A percentile compares a stretch with the other conserved stretches of the same genome.
phyloP scores from a whole-genome alignment of 805 yeast genomes.

The Grigorovia humatica region DNA sequence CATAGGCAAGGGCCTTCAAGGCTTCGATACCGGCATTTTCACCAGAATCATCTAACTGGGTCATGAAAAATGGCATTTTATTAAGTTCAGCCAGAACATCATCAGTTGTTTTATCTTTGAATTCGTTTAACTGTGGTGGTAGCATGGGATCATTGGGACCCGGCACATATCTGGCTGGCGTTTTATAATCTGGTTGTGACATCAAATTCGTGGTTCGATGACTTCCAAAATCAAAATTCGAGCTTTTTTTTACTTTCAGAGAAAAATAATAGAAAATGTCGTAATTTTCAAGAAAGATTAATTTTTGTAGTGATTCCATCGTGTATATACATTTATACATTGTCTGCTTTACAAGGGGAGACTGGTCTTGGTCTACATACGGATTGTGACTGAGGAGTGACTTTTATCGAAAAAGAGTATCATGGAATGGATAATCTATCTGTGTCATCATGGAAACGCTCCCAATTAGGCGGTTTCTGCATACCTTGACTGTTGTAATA shows the following conservation, averaged over 20 bases:
- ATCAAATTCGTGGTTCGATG: slow-evolving; percentile 1
- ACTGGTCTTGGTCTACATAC: no score
- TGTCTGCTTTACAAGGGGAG: no score
- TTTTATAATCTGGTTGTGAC: slow-evolving; percentile 14
- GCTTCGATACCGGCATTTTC: slow-evolving; percentile 76
- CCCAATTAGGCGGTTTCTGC: slow-evolving; percentile 36
- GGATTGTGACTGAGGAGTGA: no score
- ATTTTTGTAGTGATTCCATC: no score
- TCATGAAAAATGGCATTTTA: slow-evolving; percentile 90
- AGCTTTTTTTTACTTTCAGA: background rate
- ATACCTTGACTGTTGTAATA: slow-evolving; percentile 42
- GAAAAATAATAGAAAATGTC: no score
- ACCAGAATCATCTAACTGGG: slow-evolving; percentile 69
- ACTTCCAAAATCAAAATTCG: background rate
- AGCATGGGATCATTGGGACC: slow-evolving; percentile 55
- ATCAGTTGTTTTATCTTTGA: slow-evolving; percentile 52
- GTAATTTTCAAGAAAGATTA: background rate
- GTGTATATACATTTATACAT: no score
- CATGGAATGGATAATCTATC: no score
- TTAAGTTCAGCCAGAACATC: slow-evolving; percentile 72
- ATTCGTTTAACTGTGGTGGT: slow-evolving; percentile 73
- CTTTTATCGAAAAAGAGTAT: no score
- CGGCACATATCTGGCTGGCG: slow-evolving; percentile 34
- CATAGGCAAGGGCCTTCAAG: slow-evolving; percentile 80
- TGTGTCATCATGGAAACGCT: slow-evolving; percentile 1